These are phyloP conservation scores for Striga asiatica DNA, from an alignment of 257 asterid species.

Conservation along the genomic window DNA sequence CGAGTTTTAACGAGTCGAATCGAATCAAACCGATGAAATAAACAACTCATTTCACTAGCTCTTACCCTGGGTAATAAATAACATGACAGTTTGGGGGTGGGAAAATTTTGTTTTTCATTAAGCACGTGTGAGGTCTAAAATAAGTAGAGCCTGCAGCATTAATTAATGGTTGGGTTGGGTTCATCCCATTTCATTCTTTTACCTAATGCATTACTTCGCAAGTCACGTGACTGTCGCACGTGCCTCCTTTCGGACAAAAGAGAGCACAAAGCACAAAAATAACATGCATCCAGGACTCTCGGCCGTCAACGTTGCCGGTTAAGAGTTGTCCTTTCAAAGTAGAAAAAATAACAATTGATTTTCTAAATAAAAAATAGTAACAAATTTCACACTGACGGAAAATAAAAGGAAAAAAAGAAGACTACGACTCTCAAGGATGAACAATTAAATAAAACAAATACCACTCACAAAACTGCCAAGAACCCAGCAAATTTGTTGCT, in stretches of 20 bases:
- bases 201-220: slow-evolving; percentile 44
- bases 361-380: slow-evolving; percentile 3
- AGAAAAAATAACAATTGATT: background rate
- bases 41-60: no score
- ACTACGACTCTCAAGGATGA: no score
- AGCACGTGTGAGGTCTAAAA: slow-evolving; percentile 25
- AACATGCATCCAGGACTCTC: slow-evolving; percentile 15
- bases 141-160: no score
- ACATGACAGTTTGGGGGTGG: slow-evolving; percentile 21
- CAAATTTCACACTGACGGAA: background rate
- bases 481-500: slow-evolving; percentile 19
- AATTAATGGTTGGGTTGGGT: background rate
- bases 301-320: slow-evolving; percentile 26
- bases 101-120: slow-evolving; percentile 20
- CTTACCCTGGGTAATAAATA: no score
- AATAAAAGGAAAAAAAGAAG: background rate
- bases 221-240: slow-evolving; percentile 48
- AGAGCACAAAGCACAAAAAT: slow-evolving; percentile 20
- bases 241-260: slow-evolving; percentile 12
- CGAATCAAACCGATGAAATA: no score
- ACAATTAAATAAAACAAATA: no score
- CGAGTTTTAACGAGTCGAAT: no score
- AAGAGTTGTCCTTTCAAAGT: background rate
- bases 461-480: slow-evolving; percentile 25
- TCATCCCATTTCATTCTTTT: slow-evolving; percentile 51